Evolutionary conservation across 2,329 filamentous ascomycete genomes (phyloP).

Genomic region (Botrytis fragariae): DNA sequence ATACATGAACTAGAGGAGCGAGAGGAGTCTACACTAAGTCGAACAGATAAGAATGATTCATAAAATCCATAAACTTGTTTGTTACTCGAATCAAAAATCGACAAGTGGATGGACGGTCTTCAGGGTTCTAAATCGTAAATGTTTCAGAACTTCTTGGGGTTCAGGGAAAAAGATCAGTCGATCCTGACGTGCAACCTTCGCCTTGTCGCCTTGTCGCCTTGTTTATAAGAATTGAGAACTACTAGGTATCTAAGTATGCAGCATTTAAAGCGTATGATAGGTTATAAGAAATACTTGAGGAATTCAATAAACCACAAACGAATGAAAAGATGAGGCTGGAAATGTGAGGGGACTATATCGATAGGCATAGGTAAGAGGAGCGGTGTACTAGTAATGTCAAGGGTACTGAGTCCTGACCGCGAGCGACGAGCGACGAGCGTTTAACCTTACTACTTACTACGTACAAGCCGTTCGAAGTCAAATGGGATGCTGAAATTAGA

Average conservation of each 20-base stretch:
- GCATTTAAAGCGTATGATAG: background rate
- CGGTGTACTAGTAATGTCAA: conserved; percentile 13
- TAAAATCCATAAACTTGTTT: background rate
- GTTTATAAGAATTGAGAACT: background rate
- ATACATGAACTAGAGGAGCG: conserved; percentile 14
- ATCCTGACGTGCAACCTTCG: conserved; percentile 3
- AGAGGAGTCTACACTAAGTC: background rate
- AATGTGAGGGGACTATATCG: too few relatives aligned
- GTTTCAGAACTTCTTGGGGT: conserved; percentile 1
- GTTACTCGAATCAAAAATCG: conserved; percentile 16
- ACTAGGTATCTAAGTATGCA: background rate
- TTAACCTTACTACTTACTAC: background rate
- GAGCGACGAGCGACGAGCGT: background rate
- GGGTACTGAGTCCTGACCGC: conserved; percentile 12
- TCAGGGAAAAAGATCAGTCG: background rate
- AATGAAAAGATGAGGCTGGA: conserved; percentile 22
- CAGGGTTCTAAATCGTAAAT: conserved; percentile 6
- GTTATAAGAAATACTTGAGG: background rate
- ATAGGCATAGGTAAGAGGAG: conserved; percentile 12
- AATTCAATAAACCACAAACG: background rate
- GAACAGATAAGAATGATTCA: conserved; percentile 14
- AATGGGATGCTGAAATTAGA: background rate
- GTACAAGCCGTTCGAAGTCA: background rate
- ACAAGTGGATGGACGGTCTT: conserved; percentile 20
- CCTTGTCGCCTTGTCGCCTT: background rate